Percentiles rank a stretch among this genome's conserved stretches.
Evolutionary conservation across 1,284 basidiomycete species (phyloP).

Genomic region (Ceratobasidium sp.): DNA sequence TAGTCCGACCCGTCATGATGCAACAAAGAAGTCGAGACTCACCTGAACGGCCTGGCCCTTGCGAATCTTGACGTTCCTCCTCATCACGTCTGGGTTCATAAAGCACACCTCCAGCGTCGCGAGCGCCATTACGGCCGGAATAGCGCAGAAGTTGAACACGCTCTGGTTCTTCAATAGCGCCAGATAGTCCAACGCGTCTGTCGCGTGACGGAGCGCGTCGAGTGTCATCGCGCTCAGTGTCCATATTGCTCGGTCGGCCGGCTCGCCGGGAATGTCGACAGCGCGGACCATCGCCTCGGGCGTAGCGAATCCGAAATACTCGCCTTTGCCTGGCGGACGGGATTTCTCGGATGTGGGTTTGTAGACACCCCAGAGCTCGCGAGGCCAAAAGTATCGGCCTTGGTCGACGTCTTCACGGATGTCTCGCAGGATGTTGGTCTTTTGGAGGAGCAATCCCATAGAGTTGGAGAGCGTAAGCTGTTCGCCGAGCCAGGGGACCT

Average conservation of each 20-base stretch:
- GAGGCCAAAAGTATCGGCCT: constrained; percentile 93
- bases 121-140: constrained; percentile 96
- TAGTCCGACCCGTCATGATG: neutral
- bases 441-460: constrained; percentile 97
- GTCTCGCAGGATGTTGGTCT: constrained; percentile 98
- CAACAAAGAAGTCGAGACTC: constrained; percentile 52
- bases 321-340: constrained; percentile 52
- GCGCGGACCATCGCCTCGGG: constrained; percentile 68
- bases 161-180: constrained; percentile 89
- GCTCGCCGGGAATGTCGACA: constrained; percentile 61
- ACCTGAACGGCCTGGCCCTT: constrained; percentile 90
- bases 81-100: constrained; percentile 92
- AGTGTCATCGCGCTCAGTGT: constrained; percentile 90
- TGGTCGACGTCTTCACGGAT: constrained; percentile 93
- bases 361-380: constrained; percentile 82
- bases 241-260: constrained; percentile 75
- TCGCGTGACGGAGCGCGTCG: constrained; percentile 88
- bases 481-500: constrained; percentile 79
- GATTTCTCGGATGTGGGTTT: constrained; percentile 51
- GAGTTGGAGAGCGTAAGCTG: constrained; percentile 93
- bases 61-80: constrained; percentile 94
- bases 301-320: constrained; percentile 74
- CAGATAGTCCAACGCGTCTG: constrained; percentile 92
- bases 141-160: constrained; percentile 97
- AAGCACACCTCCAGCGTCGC: constrained; percentile 93